A percentile compares a stretch with the other conserved stretches of the same genome.
These are phyloP conservation scores for Biancaea sappan DNA, from an alignment of 306 rosid genomes.

Conservation along the genomic window DNA sequence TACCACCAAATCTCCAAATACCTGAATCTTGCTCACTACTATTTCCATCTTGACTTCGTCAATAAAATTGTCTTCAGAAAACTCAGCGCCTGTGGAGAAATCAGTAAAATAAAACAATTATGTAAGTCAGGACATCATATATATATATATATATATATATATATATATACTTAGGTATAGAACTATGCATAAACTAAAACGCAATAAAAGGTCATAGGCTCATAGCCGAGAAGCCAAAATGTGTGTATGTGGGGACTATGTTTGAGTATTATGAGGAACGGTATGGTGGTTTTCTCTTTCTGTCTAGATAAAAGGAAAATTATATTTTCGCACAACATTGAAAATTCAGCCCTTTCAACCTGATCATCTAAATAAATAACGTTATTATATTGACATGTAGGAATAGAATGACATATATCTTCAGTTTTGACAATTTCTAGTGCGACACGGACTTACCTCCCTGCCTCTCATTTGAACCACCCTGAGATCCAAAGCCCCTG, in stretches of 20 bases:
- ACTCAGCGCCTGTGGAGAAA: constrained; percentile 70
- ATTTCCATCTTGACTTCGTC: constrained; percentile 93
- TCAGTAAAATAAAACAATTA: constrained; percentile 5
- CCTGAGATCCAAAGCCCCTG: constrained; percentile 92
- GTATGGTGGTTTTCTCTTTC: not conserved
- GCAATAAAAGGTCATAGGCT: constrained; percentile 12
- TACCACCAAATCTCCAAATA: constrained; percentile 33
- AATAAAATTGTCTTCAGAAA: constrained; percentile 74
- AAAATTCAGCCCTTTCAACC: constrained; percentile 1
- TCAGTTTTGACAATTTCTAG: not conserved
- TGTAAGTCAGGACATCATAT: constrained; percentile 2
- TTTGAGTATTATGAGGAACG: not conserved
- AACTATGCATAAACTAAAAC: not conserved
- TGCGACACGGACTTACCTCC: constrained; percentile 59
- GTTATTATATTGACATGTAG: constrained; percentile 3
- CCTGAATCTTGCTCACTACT: constrained; percentile 81
- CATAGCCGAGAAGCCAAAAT: constrained; percentile 2
- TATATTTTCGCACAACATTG: not conserved
- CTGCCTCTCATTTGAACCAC: constrained; percentile 85
- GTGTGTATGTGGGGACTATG: constrained; percentile 24
- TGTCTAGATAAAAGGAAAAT: not conserved
- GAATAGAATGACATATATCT: not conserved
- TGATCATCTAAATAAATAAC: not conserved
- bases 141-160: no score
- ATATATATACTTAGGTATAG: not conserved